phyloP scores from a whole-genome alignment of 768 basidiomycete species.

The Phallus indusiatus region DNA sequence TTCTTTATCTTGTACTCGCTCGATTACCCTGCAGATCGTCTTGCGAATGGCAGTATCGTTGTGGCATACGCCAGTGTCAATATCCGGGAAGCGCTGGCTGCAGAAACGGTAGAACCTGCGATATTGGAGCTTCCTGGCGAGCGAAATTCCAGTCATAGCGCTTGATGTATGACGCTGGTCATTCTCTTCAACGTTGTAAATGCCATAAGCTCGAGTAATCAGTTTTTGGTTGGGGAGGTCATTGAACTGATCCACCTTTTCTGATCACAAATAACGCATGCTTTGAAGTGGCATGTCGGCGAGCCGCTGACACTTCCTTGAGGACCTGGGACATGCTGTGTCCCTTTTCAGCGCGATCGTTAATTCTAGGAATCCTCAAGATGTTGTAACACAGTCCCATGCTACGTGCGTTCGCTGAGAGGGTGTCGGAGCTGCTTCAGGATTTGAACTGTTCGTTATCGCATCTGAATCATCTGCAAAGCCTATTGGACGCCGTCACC shows the following conservation, averaged over 20 bases:
- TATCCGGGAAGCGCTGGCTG: constrained; percentile 66
- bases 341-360: constrained; percentile 72
- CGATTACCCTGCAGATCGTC: constrained; percentile 73
- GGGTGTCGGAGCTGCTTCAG: constrained; percentile 70
- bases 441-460: constrained; percentile 85
- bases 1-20: constrained; percentile 84
- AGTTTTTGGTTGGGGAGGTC: constrained; percentile 77
- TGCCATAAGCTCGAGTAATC: constrained; percentile 53
- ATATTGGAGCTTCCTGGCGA: constrained; percentile 65
- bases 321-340: constrained; percentile 76
- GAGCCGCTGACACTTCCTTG: constrained; percentile 65
- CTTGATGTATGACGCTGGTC: constrained; percentile 79
- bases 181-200: constrained; percentile 65
- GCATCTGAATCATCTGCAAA: constrained; percentile 82
- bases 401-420: constrained; percentile 56
- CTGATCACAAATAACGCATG: constrained; percentile 66
- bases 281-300: constrained; percentile 75
- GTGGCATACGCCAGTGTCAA: constrained; percentile 77
- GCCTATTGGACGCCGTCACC: too few species aligned
- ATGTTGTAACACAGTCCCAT: constrained; percentile 51
- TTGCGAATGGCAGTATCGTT: constrained; percentile 79
- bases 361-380: constrained; percentile 37
- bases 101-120: constrained; percentile 58
- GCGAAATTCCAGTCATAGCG: constrained; percentile 67
- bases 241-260: constrained; percentile 81